Conservation (phyloP, 192 early-diverging fungal genomes). For the Coemansia sp. region DNA sequence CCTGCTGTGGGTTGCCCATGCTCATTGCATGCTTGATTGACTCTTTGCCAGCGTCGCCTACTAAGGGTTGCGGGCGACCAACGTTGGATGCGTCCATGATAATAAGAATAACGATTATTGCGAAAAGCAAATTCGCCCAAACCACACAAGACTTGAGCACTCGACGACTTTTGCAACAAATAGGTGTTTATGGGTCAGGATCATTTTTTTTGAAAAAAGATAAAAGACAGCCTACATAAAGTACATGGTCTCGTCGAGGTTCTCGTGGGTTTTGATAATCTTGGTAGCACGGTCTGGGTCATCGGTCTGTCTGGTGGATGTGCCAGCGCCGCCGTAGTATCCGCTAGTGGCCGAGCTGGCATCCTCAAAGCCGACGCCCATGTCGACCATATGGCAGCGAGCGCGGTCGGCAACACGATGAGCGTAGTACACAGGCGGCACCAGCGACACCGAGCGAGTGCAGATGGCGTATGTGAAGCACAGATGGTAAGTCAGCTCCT, state of each 20-base stretch:
- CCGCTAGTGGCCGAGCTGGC: conserved; percentile 29
- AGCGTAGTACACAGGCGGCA: conserved; percentile 91
- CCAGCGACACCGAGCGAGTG: conserved; percentile 83
- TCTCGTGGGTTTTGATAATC: conserved; percentile 24
- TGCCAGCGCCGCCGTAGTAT: conserved; percentile 34
- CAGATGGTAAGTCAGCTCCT: conserved; percentile 83
- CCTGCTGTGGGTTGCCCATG: conserved; percentile 29
- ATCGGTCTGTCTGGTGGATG: conserved; percentile 8
- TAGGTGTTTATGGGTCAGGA: too few species aligned
- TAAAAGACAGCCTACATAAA: conserved; percentile 19
- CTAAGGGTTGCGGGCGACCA: conserved; percentile 7
- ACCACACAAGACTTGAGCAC: too few species aligned
- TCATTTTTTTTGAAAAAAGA: too few species aligned
- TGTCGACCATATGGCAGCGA: conserved; percentile 68
- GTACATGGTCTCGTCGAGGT: conserved; percentile 26
- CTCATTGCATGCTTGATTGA: conserved; percentile 45
- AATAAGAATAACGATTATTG: too few species aligned
- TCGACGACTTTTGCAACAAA: too few species aligned
- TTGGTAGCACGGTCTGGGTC: conserved; percentile 13
- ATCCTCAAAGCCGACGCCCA: conserved; percentile 44
- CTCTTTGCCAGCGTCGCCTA: conserved; percentile 29
- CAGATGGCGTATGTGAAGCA: conserved; percentile 89
- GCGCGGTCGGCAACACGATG: conserved; percentile 86
- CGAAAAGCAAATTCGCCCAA: too few species aligned
- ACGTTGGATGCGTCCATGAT: too few species aligned